These are phyloP conservation scores for Exophiala calicioides DNA, from an alignment of 2,329 filamentous ascomycete species.

Conservation along the genomic window DNA sequence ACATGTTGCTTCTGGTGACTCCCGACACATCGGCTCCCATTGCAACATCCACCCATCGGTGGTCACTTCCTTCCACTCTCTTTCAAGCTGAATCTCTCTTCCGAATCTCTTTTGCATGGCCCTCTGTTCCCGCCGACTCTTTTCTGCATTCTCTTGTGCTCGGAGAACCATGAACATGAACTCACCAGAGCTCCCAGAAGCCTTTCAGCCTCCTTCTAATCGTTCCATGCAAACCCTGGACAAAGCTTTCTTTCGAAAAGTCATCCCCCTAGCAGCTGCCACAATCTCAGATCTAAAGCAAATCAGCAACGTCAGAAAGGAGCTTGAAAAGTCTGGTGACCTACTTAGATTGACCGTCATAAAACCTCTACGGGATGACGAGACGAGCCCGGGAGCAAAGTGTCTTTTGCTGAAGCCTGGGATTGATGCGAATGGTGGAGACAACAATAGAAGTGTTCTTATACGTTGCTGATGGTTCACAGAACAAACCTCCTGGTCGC, in stretches of 20 bases:
- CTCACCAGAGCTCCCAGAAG: constrained; percentile 37
- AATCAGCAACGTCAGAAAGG: constrained; percentile 70
- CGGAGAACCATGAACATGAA: constrained; percentile 27
- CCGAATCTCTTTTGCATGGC: too few species aligned
- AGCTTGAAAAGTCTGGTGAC: constrained; percentile 66
- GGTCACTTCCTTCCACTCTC: too few species aligned
- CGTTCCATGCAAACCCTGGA: constrained; percentile 79
- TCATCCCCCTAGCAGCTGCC: constrained; percentile 74
- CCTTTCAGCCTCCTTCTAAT: constrained; percentile 79
- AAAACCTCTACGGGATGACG: constrained; percentile 58
- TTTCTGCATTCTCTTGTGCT: neutral
- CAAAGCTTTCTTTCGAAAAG: constrained; percentile 77
- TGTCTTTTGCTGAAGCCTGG: constrained; percentile 43
- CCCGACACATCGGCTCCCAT: too few species aligned
- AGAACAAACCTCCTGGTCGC: constrained; percentile 74
- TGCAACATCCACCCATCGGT: too few species aligned
- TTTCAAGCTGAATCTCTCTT: too few species aligned
- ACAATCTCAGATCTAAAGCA: constrained; percentile 72
- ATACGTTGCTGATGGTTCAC: neutral
- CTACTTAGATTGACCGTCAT: constrained; percentile 66
- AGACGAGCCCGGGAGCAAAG: constrained; percentile 40
- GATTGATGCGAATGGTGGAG: constrained; percentile 35
- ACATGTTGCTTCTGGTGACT: too few species aligned
- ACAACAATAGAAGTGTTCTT: neutral
- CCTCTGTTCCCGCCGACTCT: too few species aligned